Percentiles rank a stretch among this genome's conserved stretches.
Conservation (phyloP, 179 eudicot genomes). For the Corrigiola litoralis region DNA sequence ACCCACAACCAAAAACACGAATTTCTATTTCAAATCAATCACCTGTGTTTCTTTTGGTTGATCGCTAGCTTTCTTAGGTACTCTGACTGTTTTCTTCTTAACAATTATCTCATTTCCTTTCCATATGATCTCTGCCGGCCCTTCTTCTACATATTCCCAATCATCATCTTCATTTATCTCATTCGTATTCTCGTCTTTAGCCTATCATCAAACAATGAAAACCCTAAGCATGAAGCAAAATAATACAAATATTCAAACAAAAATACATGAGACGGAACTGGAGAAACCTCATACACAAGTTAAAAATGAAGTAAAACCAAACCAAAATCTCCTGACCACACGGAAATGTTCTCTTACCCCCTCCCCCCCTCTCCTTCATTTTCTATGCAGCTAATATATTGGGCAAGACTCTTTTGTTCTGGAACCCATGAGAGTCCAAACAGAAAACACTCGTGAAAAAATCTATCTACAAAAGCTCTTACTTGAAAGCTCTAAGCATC, state of each 20-base stretch:
- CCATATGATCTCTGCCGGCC: slow-evolving; percentile 97
- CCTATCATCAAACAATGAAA: slow-evolving; percentile 26
- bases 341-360: neutral
- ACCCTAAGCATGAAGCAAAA: neutral
- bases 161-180: slow-evolving; percentile 38
- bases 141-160: slow-evolving; percentile 90
- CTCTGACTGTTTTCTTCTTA: slow-evolving; percentile 80
- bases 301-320: neutral
- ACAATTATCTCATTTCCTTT: slow-evolving; percentile 96
- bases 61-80: slow-evolving; percentile 56
- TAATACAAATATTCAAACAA: neutral
- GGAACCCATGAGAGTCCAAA: neutral
- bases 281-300: neutral
- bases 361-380: neutral
- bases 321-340: neutral
- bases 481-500: neutral
- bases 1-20: neutral
- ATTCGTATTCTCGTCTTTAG: slow-evolving; percentile 27
- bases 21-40: slow-evolving; percentile 1
- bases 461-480: neutral
- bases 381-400: neutral
- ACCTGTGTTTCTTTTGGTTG: slow-evolving; percentile 46
- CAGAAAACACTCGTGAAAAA: neutral
- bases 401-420: neutral
- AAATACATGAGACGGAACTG: neutral